phyloP scores from a whole-genome alignment of 306 rosid genomes.

The Sicyos edulis region DNA sequence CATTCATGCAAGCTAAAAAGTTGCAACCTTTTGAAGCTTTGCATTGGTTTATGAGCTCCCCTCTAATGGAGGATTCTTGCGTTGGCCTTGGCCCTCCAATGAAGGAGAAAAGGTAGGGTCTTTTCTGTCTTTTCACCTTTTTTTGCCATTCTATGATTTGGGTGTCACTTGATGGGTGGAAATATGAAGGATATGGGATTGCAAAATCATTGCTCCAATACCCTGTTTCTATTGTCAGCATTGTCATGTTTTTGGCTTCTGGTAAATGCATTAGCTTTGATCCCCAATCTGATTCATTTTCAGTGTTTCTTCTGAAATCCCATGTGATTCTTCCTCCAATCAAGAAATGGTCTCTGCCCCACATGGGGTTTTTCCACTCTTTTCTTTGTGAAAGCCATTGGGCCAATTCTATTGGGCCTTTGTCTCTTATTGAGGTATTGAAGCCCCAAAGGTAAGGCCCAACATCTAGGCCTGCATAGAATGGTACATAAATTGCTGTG shows the following conservation, averaged over 20 bases:
- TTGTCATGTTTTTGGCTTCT: slow-evolving; percentile 34
- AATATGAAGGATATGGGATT: slow-evolving; percentile 47
- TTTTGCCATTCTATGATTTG: slow-evolving; percentile 38
- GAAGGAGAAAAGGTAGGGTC: slow-evolving; percentile 35
- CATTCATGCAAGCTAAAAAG: slow-evolving; percentile 30
- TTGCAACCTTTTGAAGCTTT: slow-evolving; percentile 28
- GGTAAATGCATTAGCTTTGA: slow-evolving; percentile 36
- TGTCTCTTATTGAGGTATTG: slow-evolving; percentile 26
- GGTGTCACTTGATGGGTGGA: slow-evolving; percentile 36
- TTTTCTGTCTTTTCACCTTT: slow-evolving; percentile 30
- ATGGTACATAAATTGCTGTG: slow-evolving; percentile 40
- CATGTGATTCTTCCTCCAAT: slow-evolving; percentile 49
- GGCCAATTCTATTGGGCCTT: slow-evolving; percentile 26
- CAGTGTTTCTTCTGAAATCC: slow-evolving; percentile 39
- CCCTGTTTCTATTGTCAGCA: slow-evolving; percentile 38
- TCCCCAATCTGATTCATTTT: slow-evolving; percentile 40
- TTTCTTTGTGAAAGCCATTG: slow-evolving; percentile 32
- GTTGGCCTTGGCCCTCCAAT: slow-evolving; percentile 40
- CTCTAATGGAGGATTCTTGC: slow-evolving; percentile 30
- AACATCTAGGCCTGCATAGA: slow-evolving; percentile 43
- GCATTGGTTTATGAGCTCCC: slow-evolving; percentile 38
- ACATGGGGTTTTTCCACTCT: slow-evolving; percentile 35
- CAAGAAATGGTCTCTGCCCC: slow-evolving; percentile 46
- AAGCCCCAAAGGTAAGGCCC: slow-evolving; percentile 38
- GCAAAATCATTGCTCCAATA: slow-evolving; percentile 43